Evolutionary conservation across 768 basidiomycete genomes (phyloP).

Genomic region (Mycena latifolia): DNA sequence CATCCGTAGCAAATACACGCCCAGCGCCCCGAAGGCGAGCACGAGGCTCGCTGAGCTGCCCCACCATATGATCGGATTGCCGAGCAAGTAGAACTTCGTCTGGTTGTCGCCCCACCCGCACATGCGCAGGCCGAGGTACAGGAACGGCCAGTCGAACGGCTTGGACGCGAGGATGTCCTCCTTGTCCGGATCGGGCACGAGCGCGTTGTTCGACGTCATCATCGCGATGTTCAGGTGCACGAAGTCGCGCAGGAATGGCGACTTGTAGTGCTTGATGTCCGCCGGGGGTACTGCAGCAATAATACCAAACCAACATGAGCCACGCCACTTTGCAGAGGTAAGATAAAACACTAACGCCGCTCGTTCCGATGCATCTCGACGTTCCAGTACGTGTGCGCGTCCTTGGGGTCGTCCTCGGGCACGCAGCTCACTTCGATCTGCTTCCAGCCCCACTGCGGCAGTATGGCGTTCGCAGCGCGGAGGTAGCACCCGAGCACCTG

Average conservation of each 20-base stretch:
- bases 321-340: not conserved
- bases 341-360: constrained; percentile 70
- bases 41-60: constrained; percentile 76
- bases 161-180: constrained; percentile 96
- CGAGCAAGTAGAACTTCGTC: constrained; percentile 93
- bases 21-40: constrained; percentile 61
- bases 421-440: constrained; percentile 97
- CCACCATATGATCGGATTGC: constrained; percentile 97
- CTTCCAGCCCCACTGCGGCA: constrained; percentile 99
- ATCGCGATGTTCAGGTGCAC: constrained; percentile 99
- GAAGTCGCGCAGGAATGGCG: constrained; percentile 96
- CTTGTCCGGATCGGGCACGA: constrained; percentile 97
- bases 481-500: constrained; percentile 86
- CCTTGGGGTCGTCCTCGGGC: constrained; percentile 84
- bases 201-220: constrained; percentile 99
- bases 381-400: constrained; percentile 96
- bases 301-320: not conserved
- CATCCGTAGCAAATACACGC: constrained; percentile 80
- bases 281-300: constrained; percentile 81
- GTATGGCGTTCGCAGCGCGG: constrained; percentile 84
- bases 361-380: constrained; percentile 98
- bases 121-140: constrained; percentile 93
- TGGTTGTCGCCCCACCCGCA: constrained; percentile 94
- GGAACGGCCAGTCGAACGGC: constrained; percentile 94
- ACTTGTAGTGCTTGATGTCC: constrained; percentile 84